Conservation (phyloP, 306 rosid species). For the Casuarina cunninghamiana region DNA sequence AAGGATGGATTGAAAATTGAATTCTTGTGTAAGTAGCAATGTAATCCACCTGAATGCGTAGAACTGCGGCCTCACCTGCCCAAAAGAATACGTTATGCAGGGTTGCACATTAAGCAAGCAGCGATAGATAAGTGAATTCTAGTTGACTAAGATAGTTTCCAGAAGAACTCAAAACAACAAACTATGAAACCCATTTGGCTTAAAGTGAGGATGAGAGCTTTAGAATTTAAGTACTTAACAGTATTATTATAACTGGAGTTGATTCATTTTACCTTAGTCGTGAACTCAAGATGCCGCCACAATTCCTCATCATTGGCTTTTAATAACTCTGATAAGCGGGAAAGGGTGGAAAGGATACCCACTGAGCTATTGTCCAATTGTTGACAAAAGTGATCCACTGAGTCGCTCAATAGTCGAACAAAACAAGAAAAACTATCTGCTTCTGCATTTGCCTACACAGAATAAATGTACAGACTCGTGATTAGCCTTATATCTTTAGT, state of each 20-base stretch:
- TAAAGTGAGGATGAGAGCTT: neutral
- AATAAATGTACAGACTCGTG: conserved; percentile 11
- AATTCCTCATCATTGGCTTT: conserved; percentile 64
- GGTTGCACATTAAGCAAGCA: conserved; percentile 16
- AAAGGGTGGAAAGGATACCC: conserved; percentile 74
- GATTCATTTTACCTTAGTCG: conserved; percentile 51
- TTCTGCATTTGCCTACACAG: conserved; percentile 66
- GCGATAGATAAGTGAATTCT: neutral
- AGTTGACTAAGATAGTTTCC: neutral
- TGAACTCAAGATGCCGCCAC: conserved; percentile 82
- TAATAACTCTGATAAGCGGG: conserved; percentile 61
- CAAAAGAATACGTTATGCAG: conserved; percentile 12
- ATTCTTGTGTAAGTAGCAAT: conserved; percentile 77
- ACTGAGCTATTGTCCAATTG: conserved; percentile 74
- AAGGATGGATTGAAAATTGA: conserved; percentile 58
- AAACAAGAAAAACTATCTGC: conserved; percentile 86
- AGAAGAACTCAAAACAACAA: neutral
- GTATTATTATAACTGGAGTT: neutral
- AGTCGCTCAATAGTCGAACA: conserved; percentile 70
- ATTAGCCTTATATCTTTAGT: neutral
- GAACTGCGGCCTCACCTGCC: conserved; percentile 73
- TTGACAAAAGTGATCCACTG: conserved; percentile 84
- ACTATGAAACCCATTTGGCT: neutral
- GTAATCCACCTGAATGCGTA: conserved; percentile 91
- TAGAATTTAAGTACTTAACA: neutral